Percentiles rank a stretch among this genome's conserved stretches.
Conservation (phyloP, 805 yeast species). For the Jamesozyma rosinii region DNA sequence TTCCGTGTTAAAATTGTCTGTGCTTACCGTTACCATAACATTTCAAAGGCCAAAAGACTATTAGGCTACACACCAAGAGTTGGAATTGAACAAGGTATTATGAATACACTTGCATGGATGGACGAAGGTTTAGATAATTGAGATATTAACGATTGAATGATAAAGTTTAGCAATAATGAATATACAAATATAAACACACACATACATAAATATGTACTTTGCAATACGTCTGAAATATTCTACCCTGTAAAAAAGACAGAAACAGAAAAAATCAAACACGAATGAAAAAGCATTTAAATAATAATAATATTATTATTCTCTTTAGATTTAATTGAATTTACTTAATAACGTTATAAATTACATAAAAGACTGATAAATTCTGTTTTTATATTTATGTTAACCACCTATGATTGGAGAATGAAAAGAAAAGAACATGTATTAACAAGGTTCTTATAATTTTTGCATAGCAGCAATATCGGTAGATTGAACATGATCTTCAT, state of each 20-base stretch:
- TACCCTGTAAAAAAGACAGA: neutral
- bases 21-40: constrained; percentile 89
- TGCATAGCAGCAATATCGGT: constrained; percentile 98
- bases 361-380: neutral
- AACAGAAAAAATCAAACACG: too few relatives aligned
- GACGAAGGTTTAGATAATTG: constrained; percentile 41
- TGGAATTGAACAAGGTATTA: constrained; percentile 69
- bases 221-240: neutral
- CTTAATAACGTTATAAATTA: neutral
- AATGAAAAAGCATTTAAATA: neutral
- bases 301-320: neutral
- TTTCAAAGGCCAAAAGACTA: constrained; percentile 69
- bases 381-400: neutral
- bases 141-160: neutral
- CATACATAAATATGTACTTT: neutral
- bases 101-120: constrained; percentile 78
- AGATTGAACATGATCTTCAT: constrained; percentile 99
- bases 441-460: constrained; percentile 60
- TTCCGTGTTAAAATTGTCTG: constrained; percentile 88
- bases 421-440: neutral
- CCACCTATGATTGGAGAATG: neutral
- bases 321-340: neutral
- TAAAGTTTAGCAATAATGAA: neutral
- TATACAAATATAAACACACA: neutral
- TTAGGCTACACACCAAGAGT: constrained; percentile 78